Evolutionary conservation across 306 rosid species (phyloP).

Genomic region (Rubus parviflorus): DNA sequence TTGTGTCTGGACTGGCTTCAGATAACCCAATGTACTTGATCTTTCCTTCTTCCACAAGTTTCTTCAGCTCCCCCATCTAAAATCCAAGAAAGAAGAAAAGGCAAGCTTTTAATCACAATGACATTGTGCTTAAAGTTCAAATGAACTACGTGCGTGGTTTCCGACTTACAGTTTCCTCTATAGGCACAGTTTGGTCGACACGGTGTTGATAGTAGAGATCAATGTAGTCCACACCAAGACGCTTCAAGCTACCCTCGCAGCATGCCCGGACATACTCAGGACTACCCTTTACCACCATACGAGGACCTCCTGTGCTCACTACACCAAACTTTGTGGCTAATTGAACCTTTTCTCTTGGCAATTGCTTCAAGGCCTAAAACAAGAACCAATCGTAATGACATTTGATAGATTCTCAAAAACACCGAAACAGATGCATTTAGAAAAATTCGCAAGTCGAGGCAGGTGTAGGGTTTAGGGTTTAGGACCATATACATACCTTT

Average conservation of each 20-base stretch:
- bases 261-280: conserved; percentile 70
- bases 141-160: too few relatives aligned
- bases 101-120: too few relatives aligned
- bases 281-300: conserved; percentile 47
- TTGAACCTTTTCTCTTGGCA: conserved; percentile 68
- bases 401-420: too few relatives aligned
- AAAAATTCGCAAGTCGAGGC: too few relatives aligned
- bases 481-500: too few relatives aligned
- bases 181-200: conserved; percentile 56
- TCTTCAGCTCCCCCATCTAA: conserved; percentile 75
- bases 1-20: conserved; percentile 75
- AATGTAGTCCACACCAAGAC: conserved; percentile 66
- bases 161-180: conserved; percentile 56
- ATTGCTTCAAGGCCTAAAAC: conserved; percentile 60
- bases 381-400: too few relatives aligned
- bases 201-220: conserved; percentile 80
- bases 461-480: too few relatives aligned
- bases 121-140: too few relatives aligned
- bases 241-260: conserved; percentile 59
- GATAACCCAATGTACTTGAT: conserved; percentile 71
- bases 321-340: conserved; percentile 79
- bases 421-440: too few relatives aligned
- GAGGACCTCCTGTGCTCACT: conserved; percentile 21
- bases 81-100: too few relatives aligned
- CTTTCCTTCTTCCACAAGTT: conserved; percentile 77